Conservation (phyloP, 108 stramenopile species). For the Asterionellopsis glacialis region DNA sequence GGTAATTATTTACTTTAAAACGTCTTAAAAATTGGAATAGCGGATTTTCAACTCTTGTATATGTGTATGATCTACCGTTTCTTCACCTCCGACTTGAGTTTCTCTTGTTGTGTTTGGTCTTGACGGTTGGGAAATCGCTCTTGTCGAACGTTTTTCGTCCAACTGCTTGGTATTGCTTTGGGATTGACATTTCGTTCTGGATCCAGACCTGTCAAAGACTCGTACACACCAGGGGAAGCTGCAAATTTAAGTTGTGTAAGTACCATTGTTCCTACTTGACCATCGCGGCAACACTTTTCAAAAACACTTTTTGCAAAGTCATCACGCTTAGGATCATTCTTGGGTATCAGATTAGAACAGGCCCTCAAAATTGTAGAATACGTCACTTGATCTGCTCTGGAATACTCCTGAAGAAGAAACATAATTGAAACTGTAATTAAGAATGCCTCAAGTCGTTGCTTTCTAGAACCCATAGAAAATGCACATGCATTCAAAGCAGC, state of each 20-base stretch:
- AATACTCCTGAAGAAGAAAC: conserved; percentile 39
- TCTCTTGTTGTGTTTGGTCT: too few species aligned
- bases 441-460: conserved; percentile 63
- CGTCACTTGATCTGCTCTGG: conserved; percentile 63
- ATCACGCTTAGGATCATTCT: conserved; percentile 22
- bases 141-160: conserved; percentile 51
- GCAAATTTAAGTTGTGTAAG: conserved; percentile 39
- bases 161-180: conserved; percentile 37
- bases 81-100: too few species aligned
- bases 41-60: too few species aligned
- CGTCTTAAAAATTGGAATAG: too few species aligned
- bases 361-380: conserved; percentile 79
- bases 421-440: conserved; percentile 33
- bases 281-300: conserved; percentile 37
- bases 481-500: conserved; percentile 82
- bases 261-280: conserved; percentile 58
- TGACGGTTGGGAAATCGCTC: too few species aligned
- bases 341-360: conserved; percentile 64
- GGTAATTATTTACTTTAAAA: too few species aligned
- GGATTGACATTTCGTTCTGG: conserved; percentile 7
- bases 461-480: conserved; percentile 51
- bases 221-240: conserved; percentile 33
- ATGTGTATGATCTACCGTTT: too few species aligned
- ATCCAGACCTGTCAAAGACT: neutral
- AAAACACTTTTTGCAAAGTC: conserved; percentile 40